A percentile compares a stretch with the other conserved stretches of the same genome.
phyloP scores from a whole-genome alignment of 2,329 filamentous ascomycete genomes.

The Colletotrichum graminicola region DNA sequence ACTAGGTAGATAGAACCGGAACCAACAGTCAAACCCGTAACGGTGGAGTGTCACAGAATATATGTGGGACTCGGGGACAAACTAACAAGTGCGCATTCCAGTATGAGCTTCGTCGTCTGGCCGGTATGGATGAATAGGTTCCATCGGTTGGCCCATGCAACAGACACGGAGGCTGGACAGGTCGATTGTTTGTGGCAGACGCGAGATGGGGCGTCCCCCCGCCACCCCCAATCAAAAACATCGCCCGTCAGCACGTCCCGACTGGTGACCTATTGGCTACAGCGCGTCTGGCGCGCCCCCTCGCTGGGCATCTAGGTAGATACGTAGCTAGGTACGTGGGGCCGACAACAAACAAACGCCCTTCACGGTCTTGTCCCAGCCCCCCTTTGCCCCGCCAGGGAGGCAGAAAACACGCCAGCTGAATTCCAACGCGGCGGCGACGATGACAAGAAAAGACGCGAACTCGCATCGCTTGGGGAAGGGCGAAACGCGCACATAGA shows the following conservation, averaged over 20 bases:
- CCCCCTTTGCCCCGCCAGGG: conserved; percentile 14
- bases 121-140: not conserved
- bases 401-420: not conserved
- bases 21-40: not conserved
- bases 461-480: not conserved
- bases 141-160: not conserved
- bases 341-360: conserved; percentile 13
- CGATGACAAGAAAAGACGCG: not conserved
- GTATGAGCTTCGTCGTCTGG: not conserved
- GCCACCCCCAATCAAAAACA: not conserved
- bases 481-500: not conserved
- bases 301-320: not conserved
- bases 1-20: not conserved
- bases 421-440: conserved; percentile 3
- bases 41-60: not conserved
- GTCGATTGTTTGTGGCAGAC: not conserved
- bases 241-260: not conserved
- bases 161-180: not conserved
- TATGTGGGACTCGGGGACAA: not conserved
- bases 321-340: too few relatives aligned
- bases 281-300: not conserved
- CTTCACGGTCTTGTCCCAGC: conserved; percentile 6
- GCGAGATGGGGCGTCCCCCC: not conserved
- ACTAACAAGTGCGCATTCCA: not conserved
- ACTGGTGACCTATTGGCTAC: not conserved